Conservation (phyloP, 2,329 filamentous ascomycete genomes). For the Pestalotiopsis sp. region DNA sequence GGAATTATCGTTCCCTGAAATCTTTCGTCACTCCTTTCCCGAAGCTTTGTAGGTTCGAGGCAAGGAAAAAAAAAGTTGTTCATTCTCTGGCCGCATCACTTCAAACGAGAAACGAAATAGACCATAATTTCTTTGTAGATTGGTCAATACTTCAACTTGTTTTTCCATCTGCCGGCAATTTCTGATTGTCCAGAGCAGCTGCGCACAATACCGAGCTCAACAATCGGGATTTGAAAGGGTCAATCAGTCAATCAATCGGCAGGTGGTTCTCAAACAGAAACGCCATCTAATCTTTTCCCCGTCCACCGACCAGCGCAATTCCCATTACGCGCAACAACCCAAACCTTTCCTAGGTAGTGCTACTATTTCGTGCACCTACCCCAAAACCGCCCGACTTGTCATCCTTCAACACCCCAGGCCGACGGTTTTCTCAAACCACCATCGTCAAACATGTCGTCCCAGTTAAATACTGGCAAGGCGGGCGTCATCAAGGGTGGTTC, state of each 20-base stretch:
- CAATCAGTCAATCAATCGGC: neutral
- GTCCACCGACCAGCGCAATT: neutral
- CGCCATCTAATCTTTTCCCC: neutral
- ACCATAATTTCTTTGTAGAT: neutral
- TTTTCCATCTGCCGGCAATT: neutral
- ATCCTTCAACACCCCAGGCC: slow-evolving; percentile 6
- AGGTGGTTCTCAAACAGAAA: neutral
- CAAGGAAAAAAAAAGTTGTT: neutral
- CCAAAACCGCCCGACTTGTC: slow-evolving; percentile 4
- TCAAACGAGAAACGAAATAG: neutral
- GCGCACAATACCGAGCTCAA: neutral
- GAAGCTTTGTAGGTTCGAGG: neutral
- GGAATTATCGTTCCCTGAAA: slow-evolving; percentile 4
- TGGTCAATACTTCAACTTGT: neutral
- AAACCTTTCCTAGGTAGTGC: neutral
- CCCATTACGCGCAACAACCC: slow-evolving; percentile 1
- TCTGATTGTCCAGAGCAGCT: neutral
- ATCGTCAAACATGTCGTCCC: slow-evolving; percentile 10
- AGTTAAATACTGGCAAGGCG: slow-evolving; percentile 51
- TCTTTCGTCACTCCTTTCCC: slow-evolving; percentile 8
- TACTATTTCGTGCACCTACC: neutral
- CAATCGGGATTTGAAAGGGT: neutral
- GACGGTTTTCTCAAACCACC: slow-evolving; percentile 3
- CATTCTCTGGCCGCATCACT: neutral
- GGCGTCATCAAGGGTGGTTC: slow-evolving; percentile 58